Percentiles rank a stretch among this genome's conserved stretches.
Evolutionary conservation across 2,329 filamentous ascomycete species (phyloP).

Genomic region (Calcarisporium arbuscula): DNA sequence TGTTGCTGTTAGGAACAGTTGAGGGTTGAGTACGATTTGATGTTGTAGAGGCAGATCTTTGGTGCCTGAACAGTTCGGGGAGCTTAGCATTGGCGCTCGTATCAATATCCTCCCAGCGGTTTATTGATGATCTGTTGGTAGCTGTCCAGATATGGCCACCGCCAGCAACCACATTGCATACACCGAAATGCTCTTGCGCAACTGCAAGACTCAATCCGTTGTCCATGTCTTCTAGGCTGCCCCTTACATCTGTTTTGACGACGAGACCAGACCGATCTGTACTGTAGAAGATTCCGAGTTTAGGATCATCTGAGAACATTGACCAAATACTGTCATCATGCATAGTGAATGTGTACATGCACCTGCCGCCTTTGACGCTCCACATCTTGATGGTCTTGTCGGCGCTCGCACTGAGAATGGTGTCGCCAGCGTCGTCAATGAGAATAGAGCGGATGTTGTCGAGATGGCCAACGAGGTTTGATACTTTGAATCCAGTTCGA

Average conservation of each 20-base stretch:
- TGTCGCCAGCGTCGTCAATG: conserved; percentile 82
- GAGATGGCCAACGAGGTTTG: conserved; percentile 94
- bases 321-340: conserved; percentile 98
- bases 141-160: conserved; percentile 84
- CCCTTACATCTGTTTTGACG: conserved; percentile 90
- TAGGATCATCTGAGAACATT: conserved; percentile 79
- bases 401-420: conserved; percentile 87
- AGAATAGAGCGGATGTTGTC: conserved; percentile 90
- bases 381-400: conserved; percentile 98
- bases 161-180: conserved; percentile 60
- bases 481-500: conserved; percentile 80
- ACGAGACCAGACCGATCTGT: conserved; percentile 86
- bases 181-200: conserved; percentile 83
- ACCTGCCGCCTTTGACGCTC: conserved; percentile 90
- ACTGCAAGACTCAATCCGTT: conserved; percentile 87
- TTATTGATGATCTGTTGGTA: conserved; percentile 84
- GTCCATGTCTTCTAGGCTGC: conserved; percentile 61
- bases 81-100: conserved; percentile 66
- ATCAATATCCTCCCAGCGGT: conserved; percentile 83
- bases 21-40: conserved; percentile 28
- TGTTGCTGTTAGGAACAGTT: conserved; percentile 26
- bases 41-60: conserved; percentile 39
- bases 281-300: conserved; percentile 87
- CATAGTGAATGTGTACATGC: conserved; percentile 98
- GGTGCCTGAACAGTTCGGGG: conserved; percentile 46